Percentiles rank a stretch among this genome's conserved stretches.
Conservation (phyloP, 192 early-diverging fungal genomes). For the Coemansia sp. region DNA sequence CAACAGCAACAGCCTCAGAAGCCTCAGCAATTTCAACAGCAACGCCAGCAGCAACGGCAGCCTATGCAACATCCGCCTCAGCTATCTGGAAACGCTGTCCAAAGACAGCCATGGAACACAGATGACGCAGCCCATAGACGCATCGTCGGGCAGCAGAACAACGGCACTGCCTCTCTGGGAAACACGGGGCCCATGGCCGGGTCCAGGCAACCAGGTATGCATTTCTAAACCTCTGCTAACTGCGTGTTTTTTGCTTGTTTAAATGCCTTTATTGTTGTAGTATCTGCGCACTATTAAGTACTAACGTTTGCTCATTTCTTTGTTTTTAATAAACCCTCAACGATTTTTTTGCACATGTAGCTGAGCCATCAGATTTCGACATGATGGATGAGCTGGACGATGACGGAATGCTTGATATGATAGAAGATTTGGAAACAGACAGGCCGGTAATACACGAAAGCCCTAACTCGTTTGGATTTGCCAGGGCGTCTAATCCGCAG, state of each 20-base stretch:
- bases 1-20: too few species aligned
- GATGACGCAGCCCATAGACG: neutral
- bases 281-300: neutral
- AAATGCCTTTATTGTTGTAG: neutral
- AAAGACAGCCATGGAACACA: neutral
- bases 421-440: conserved; percentile 40
- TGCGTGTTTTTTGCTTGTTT: neutral
- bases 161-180: neutral
- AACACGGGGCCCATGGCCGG: neutral
- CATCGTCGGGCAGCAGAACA: neutral
- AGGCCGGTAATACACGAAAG: conserved; percentile 41
- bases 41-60: neutral
- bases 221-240: neutral
- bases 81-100: neutral
- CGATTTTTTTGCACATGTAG: neutral
- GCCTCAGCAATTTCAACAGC: neutral
- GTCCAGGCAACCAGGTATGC: neutral
- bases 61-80: neutral
- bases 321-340: conserved; percentile 3
- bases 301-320: neutral
- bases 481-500: conserved; percentile 1
- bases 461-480: conserved; percentile 17
- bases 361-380: conserved; percentile 38
- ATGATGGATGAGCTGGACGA: conserved; percentile 35
- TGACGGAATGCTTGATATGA: conserved; percentile 25